A percentile compares a stretch with the other conserved stretches of the same genome.
These are phyloP conservation scores for Sordariomycetes sp. DNA, from an alignment of 2,329 filamentous ascomycete genomes.

Conservation along the genomic window DNA sequence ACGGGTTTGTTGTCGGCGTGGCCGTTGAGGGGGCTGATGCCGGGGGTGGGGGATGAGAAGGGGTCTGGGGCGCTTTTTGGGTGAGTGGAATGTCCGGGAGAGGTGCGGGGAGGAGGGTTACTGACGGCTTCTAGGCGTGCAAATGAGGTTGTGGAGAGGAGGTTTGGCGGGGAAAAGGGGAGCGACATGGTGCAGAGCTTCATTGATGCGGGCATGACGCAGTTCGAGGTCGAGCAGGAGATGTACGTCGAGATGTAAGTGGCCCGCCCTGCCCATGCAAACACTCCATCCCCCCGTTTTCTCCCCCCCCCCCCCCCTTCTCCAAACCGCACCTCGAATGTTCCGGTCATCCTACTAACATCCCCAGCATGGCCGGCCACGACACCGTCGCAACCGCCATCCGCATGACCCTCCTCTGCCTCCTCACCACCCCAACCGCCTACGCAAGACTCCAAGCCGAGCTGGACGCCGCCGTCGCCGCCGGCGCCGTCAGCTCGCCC, in stretches of 20 bases:
- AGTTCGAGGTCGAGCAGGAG: conserved; percentile 16
- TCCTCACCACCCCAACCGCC: conserved; percentile 33
- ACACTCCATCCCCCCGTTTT: background rate
- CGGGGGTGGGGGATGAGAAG: background rate
- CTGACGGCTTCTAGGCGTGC: conserved; percentile 7
- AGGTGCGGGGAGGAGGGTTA: conserved; percentile 2
- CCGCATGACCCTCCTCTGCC: conserved; percentile 37
- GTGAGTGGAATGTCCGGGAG: conserved; percentile 8
- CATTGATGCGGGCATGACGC: conserved; percentile 14
- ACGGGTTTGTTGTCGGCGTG: background rate
- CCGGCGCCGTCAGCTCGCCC: conserved; percentile 6
- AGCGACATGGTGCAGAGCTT: conserved; percentile 21
- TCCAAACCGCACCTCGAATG: background rate
- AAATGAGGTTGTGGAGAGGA: conserved; percentile 15
- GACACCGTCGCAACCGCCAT: conserved; percentile 41
- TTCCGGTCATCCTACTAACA: background rate
- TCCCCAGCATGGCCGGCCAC: conserved; percentile 26
- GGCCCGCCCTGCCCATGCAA: background rate
- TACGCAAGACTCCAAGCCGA: conserved; percentile 30
- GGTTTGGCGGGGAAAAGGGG: conserved; percentile 15
- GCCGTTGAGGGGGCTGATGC: background rate
- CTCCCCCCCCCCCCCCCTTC: background rate
- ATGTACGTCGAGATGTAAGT: conserved; percentile 11
- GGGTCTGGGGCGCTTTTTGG: background rate
- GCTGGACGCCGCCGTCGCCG: conserved; percentile 18